These are phyloP conservation scores for Petunia axillaris DNA, from an alignment of 257 asterid genomes.

Conservation along the genomic window DNA sequence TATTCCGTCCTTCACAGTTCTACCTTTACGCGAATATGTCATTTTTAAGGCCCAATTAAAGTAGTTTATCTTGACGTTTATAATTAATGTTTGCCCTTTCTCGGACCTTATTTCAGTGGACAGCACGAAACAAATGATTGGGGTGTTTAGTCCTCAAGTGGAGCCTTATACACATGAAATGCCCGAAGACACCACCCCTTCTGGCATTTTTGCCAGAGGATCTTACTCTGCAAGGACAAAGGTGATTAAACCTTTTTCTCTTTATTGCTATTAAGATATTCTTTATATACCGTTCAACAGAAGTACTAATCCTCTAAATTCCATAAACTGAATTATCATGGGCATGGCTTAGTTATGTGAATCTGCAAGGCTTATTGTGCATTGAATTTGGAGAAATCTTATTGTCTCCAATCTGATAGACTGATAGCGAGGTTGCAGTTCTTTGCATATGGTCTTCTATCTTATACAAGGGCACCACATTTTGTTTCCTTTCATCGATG, in stretches of 20 bases:
- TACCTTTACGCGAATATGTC: not conserved
- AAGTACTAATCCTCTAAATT: not conserved
- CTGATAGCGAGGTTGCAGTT: not conserved
- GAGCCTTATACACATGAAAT: slow-evolving; percentile 86
- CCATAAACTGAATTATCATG: not conserved
- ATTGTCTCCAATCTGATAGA: not conserved
- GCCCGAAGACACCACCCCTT: slow-evolving; percentile 94
- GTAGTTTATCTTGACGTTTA: not conserved
- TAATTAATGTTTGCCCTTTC: slow-evolving; percentile 10
- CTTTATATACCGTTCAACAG: not conserved
- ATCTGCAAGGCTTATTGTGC: not conserved
- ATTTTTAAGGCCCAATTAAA: not conserved
- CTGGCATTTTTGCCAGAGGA: slow-evolving; percentile 94
- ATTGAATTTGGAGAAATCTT: not conserved
- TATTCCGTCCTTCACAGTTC: not conserved
- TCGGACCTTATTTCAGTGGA: slow-evolving; percentile 56
- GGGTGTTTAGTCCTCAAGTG: slow-evolving; percentile 91
- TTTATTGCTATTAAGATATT: not conserved
- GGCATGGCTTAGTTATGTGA: not conserved
- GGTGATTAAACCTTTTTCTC: slow-evolving; percentile 44
- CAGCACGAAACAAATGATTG: slow-evolving; percentile 89
- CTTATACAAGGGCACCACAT: not conserved
- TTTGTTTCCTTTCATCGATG: not conserved
- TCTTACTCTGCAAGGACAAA: slow-evolving; percentile 87
- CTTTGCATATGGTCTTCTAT: slow-evolving; percentile 7